Evolutionary conservation across 345 rosid species (phyloP), one percentile per base, ranked within the genome.

Genomic region (Theobroma cacao): DNA sequence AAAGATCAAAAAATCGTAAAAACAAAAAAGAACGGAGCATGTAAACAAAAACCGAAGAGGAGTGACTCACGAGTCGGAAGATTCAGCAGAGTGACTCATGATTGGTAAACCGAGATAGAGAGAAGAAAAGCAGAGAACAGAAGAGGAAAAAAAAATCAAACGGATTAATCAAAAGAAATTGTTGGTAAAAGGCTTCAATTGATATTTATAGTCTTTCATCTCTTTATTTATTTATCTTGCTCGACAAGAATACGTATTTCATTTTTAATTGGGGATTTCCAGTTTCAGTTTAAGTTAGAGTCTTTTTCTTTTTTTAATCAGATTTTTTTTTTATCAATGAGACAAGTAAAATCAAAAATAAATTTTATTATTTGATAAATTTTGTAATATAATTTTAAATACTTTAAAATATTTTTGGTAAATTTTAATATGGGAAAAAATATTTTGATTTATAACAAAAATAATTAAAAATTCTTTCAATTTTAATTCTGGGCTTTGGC

Each of bases 31-130:
- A 38, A 11, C n/a, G 30, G 24, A 9, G n/a, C n/a, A 43, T 9
- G 15, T 11, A 65, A 47, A 45, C 34, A 14, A 34, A 64, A 24
- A 30, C 11, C 22, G 22, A 4, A 28, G 10, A 63, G 72, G 62
- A 69, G 75, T 31, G 69, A 86, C 92, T 89, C 83, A 89, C 92
- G 87, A 80, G 77, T 86, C 86, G 33, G 92, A 87, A 69, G 89
- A 86, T 82, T 87, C 92, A 36, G 83, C 86, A 58, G 81, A 72
- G 62, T 85, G 48, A 52, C 83, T 38, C 92, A 87, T 89, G 40
- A 38, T 62, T 59, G 40, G 0, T 36, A 20, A 15, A 1, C 17
- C 5, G 4, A n/a, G 12, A 30, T 1, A 17, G 40, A 18, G 36
- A 30, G 22, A 59, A 55, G 22, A 31, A 38, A 50, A 30, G 1